A percentile compares a stretch with the other conserved stretches of the same genome.
Evolutionary conservation across 208 protist genomes (phyloP).

Genomic region (Acanthamoeba sp.): DNA sequence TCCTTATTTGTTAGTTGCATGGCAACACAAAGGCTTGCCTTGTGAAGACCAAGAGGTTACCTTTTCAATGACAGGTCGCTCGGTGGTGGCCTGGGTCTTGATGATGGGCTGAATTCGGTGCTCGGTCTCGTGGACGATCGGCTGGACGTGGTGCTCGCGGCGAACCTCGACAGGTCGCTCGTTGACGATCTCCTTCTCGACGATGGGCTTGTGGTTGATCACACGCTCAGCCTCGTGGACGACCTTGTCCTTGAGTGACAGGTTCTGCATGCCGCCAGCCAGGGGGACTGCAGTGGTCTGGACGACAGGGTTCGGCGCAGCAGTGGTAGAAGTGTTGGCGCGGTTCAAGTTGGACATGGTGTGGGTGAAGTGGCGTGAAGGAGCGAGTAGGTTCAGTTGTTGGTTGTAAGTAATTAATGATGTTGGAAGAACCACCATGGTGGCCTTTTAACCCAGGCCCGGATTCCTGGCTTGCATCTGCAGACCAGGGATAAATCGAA

Average conservation of each 20-base stretch:
- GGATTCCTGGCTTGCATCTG: too few species aligned
- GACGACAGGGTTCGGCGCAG: neutral
- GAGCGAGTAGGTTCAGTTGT: neutral
- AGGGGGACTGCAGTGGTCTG: neutral
- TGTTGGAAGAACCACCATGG: too few species aligned
- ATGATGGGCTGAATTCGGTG: conserved; percentile 46
- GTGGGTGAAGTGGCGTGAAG: neutral
- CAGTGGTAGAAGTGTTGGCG: neutral
- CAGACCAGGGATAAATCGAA: too few species aligned
- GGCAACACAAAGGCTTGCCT: too few species aligned
- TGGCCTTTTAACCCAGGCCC: too few species aligned
- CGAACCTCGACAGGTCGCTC: neutral
- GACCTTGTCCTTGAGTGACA: neutral
- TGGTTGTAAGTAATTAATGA: neutral
- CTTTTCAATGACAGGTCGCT: conserved; percentile 1
- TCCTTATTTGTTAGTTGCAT: too few species aligned
- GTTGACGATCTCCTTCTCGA: conserved; percentile 37
- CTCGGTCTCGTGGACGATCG: conserved; percentile 26
- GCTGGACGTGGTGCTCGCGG: conserved; percentile 17
- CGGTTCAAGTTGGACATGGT: neutral
- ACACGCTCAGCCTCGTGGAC: neutral
- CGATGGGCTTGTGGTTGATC: neutral
- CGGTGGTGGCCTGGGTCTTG: conserved; percentile 34
- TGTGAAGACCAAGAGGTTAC: neutral
- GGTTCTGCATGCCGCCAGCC: neutral